Conservation (phyloP, 257 asterid genomes). For the Cynanchum wilfordii region DNA sequence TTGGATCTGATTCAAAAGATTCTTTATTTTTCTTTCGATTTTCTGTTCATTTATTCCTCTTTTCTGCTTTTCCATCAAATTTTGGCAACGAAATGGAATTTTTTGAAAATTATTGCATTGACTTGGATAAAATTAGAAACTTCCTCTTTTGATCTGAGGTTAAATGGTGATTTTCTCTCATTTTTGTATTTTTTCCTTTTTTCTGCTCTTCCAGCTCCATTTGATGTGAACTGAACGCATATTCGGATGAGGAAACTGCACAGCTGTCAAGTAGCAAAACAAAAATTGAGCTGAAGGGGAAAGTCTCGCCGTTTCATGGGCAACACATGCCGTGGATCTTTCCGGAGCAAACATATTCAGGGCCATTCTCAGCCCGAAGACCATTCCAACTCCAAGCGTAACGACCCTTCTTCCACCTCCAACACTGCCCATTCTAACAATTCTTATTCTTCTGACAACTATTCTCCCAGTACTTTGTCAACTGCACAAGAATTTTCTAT, state of each 20-base stretch:
- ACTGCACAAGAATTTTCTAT: slow-evolving; percentile 41
- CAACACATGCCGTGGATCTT: slow-evolving; percentile 97
- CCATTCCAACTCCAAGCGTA: slow-evolving; percentile 37
- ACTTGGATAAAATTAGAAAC: background rate
- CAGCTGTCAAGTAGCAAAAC: slow-evolving; percentile 1
- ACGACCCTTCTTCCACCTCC: slow-evolving; percentile 30
- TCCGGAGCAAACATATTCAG: slow-evolving; percentile 54
- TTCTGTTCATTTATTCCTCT: background rate
- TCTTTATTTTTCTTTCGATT: background rate
- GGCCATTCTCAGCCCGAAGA: slow-evolving; percentile 59
- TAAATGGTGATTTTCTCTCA: background rate
- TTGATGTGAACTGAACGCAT: slow-evolving; percentile 20
- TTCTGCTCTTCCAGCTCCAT: slow-evolving; percentile 12
- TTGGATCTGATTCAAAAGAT: slow-evolving; percentile 9
- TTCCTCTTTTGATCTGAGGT: background rate
- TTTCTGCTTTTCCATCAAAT: background rate
- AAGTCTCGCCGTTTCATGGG: slow-evolving; percentile 70
- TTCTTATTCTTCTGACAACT: slow-evolving; percentile 38
- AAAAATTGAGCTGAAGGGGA: slow-evolving; percentile 26
- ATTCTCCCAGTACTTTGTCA: slow-evolving; percentile 36
- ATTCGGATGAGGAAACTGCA: slow-evolving; percentile 24
- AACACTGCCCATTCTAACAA: slow-evolving; percentile 22
- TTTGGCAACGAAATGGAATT: background rate
- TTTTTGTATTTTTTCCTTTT: background rate
- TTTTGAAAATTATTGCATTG: background rate